Percentiles rank a stretch among this genome's conserved stretches.
Evolutionary conservation across 169 alveolate species (phyloP).

Genomic region (Theileria equi): DNA sequence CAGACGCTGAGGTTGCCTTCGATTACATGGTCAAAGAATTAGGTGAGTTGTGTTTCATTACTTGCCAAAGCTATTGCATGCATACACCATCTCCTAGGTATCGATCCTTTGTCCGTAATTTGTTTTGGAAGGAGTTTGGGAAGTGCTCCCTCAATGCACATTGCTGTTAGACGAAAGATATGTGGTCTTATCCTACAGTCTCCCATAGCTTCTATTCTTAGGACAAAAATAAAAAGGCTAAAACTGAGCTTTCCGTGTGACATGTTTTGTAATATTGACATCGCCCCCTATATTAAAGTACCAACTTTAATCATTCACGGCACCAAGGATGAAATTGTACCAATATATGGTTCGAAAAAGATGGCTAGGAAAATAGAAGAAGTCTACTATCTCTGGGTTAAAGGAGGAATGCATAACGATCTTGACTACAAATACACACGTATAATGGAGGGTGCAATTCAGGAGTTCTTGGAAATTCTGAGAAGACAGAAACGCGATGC

Average conservation of each 20-base stretch:
- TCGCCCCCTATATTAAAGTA: constrained; percentile 65
- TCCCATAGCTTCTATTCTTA: constrained; percentile 82
- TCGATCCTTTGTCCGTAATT: constrained; percentile 74
- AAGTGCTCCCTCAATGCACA: constrained; percentile 84
- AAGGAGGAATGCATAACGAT: constrained; percentile 71
- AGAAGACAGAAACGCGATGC: too few relatives aligned
- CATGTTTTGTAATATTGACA: constrained; percentile 87
- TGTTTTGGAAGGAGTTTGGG: constrained; percentile 91
- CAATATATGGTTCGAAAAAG: constrained; percentile 68
- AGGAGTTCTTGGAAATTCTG: constrained; percentile 22
- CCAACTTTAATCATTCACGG: constrained; percentile 89
- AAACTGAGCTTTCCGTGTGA: constrained; percentile 86
- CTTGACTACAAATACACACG: constrained; percentile 60
- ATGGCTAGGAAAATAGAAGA: constrained; percentile 62
- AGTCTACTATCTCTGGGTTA: constrained; percentile 66
- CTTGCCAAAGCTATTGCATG: neutral
- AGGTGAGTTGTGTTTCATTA: neutral
- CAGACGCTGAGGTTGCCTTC: constrained; percentile 85
- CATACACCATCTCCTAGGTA: constrained; percentile 20
- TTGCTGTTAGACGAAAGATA: constrained; percentile 74
- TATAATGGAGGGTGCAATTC: constrained; percentile 43
- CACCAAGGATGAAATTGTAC: constrained; percentile 86
- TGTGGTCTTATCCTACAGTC: constrained; percentile 84
- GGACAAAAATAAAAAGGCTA: constrained; percentile 68
- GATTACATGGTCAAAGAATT: constrained; percentile 58